Evolutionary conservation across 31 red algal genomes (phyloP).

Genomic region (Odonthalia washingtoniensis): DNA sequence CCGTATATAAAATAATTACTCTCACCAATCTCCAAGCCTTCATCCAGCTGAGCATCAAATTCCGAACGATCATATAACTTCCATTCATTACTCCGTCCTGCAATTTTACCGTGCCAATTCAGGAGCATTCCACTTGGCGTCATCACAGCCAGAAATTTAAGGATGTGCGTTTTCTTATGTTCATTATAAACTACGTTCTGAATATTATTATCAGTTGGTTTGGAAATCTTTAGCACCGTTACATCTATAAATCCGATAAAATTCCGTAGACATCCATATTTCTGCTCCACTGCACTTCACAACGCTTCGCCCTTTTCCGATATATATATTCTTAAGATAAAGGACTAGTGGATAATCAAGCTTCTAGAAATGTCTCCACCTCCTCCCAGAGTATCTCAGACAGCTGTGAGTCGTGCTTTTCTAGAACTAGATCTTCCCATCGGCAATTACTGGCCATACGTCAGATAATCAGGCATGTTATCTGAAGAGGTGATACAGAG

Average conservation of each 20-base stretch:
- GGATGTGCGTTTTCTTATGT: conserved; percentile 1
- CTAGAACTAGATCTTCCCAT: not conserved
- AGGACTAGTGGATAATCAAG: not conserved
- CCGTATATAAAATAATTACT: conserved; percentile 10
- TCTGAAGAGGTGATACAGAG: not conserved
- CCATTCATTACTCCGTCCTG: conserved; percentile 11
- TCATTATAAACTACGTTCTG: conserved; percentile 1
- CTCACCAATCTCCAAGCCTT: not conserved
- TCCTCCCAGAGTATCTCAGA: not conserved
- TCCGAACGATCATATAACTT: not conserved
- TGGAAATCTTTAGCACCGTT: not conserved
- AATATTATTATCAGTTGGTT: not conserved
- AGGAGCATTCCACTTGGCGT: not conserved
- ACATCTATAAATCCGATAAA: not conserved
- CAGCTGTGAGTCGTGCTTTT: not conserved
- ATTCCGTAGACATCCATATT: not conserved
- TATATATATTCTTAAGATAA: not conserved
- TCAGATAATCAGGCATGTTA: not conserved
- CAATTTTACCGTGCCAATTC: not conserved
- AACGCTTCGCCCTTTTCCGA: not conserved
- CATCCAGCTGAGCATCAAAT: not conserved
- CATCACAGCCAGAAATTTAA: conserved; percentile 9
- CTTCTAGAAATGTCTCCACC: not conserved
- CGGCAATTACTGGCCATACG: not conserved
- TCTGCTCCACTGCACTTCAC: not conserved